phyloP scores from a whole-genome alignment of 345 rosid genomes.

The Cardamine resedifolia region DNA sequence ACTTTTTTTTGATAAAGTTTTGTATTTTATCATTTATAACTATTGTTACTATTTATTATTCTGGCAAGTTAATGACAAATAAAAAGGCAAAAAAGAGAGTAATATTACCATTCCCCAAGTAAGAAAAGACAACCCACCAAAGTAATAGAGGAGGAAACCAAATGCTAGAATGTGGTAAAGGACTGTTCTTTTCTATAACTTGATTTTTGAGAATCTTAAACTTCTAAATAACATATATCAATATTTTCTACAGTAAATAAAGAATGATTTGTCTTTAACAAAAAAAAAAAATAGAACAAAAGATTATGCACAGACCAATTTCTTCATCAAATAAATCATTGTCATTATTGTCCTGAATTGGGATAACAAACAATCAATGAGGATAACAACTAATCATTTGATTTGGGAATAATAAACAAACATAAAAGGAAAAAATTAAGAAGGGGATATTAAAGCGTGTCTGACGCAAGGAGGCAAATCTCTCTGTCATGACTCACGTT shows the following conservation, averaged over 20 bases:
- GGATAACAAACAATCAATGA: constrained; percentile 25
- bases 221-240: neutral
- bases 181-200: constrained; percentile 25
- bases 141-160: constrained; percentile 35
- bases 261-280: neutral
- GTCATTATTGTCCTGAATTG: constrained; percentile 20
- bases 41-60: neutral
- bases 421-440: constrained; percentile 16
- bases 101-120: constrained; percentile 44
- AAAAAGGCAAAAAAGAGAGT: neutral
- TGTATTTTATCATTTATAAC: neutral
- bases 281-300: neutral
- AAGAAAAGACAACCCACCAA: constrained; percentile 38
- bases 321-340: constrained; percentile 24
- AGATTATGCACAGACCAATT: neutral
- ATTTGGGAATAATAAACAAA: constrained; percentile 28
- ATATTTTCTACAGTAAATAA: neutral
- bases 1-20: too few relatives aligned
- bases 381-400: constrained; percentile 33
- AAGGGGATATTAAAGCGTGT: constrained; percentile 34
- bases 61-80: neutral
- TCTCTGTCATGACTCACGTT: constrained; percentile 36
- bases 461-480: constrained; percentile 41
- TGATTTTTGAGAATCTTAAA: neutral
- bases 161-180: constrained; percentile 32